These are phyloP conservation scores for Plasmodium fragile DNA, from an alignment of 169 alveolate genomes.

Conservation along the genomic window DNA sequence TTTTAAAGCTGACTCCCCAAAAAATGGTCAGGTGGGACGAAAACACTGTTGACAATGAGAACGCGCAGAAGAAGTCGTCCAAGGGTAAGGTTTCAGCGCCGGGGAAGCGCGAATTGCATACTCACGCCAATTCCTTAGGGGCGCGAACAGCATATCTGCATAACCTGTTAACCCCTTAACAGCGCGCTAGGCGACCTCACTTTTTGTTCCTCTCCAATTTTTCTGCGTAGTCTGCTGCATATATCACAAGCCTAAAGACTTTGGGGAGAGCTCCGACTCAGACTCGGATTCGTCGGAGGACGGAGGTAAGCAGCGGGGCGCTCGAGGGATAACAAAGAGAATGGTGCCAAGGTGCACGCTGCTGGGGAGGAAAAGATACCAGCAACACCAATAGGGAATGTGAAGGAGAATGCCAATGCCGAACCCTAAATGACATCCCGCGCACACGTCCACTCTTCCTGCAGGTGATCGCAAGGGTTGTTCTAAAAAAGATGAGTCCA, in stretches of 20 bases:
- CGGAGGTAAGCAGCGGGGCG: neutral
- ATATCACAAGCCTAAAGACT: constrained; percentile 55
- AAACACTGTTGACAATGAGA: constrained; percentile 61
- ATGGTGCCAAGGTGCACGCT: neutral
- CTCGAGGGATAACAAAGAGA: neutral
- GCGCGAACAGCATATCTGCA: neutral
- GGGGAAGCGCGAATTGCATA: neutral
- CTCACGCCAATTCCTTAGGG: neutral
- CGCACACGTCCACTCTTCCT: neutral
- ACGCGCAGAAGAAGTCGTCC: constrained; percentile 71
- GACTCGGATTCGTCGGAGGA: constrained; percentile 22
- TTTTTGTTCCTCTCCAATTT: neutral
- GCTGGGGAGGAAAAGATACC: neutral
- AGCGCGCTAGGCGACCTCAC: neutral
- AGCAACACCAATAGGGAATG: neutral
- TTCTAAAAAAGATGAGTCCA: neutral
- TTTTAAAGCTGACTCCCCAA: constrained; percentile 65
- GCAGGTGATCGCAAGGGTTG: neutral
- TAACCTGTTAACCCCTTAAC: neutral
- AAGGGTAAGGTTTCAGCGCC: constrained; percentile 30
- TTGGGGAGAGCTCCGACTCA: constrained; percentile 76
- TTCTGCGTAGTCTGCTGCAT: constrained; percentile 38
- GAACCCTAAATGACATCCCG: neutral
- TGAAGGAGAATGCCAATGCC: neutral
- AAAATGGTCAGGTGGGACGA: constrained; percentile 73